Conservation (phyloP, 2,329 filamentous ascomycete species). For the Sporothrix brunneoviolacea region DNA sequence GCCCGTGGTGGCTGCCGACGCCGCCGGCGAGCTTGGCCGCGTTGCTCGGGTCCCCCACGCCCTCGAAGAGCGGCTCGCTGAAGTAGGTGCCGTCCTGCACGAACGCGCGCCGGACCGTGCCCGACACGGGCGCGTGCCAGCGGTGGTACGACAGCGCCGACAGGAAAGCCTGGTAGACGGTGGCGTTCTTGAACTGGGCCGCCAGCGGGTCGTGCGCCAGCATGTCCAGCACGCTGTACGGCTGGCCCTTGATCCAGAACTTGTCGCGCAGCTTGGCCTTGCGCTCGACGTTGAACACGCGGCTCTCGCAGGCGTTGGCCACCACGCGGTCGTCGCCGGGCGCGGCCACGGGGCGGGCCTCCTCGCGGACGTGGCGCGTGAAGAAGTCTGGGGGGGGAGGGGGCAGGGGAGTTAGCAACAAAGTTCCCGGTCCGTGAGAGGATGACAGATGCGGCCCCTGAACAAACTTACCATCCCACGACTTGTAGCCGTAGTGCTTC, state of each 20-base stretch:
- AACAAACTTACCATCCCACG: constrained; percentile 52
- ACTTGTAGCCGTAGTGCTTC: constrained; percentile 53
- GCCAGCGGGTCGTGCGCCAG: constrained; percentile 49
- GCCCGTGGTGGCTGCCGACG: neutral
- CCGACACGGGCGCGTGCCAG: constrained; percentile 64
- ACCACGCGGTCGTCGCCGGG: constrained; percentile 49
- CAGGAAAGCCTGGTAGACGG: constrained; percentile 65
- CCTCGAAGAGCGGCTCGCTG: constrained; percentile 45
- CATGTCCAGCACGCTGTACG: constrained; percentile 61
- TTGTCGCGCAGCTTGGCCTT: constrained; percentile 48
- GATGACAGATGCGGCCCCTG: neutral
- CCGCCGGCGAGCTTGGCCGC: neutral
- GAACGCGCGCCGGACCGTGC: constrained; percentile 51
- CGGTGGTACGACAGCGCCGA: constrained; percentile 63
- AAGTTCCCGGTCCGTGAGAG: too few species aligned
- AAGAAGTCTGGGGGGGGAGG: constrained; percentile 45
- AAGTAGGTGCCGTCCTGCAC: constrained; percentile 62
- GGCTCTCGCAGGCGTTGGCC: constrained; percentile 59
- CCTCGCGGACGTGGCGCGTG: constrained; percentile 48
- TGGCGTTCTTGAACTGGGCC: constrained; percentile 53
- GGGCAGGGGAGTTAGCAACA: neutral
- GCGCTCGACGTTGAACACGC: constrained; percentile 45
- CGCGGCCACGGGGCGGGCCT: constrained; percentile 50
- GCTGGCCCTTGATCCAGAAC: constrained; percentile 65
- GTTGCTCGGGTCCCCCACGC: constrained; percentile 17